phyloP scores from a whole-genome alignment of 2,329 filamentous ascomycete species.

The Atkinsonella hypoxylon region DNA sequence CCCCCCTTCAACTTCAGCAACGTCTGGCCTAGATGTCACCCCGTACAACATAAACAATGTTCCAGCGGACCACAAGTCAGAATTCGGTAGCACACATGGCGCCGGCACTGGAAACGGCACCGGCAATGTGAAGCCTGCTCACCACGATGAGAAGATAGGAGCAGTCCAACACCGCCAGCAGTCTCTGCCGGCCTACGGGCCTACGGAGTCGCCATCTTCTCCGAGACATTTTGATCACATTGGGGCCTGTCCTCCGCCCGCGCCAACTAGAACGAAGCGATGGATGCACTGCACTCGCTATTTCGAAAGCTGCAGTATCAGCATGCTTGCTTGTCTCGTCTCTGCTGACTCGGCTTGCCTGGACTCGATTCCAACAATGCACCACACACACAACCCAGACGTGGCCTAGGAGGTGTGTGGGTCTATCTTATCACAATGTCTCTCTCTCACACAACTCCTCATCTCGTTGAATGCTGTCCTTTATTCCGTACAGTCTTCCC shows the following conservation, averaged over 20 bases:
- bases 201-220: not conserved
- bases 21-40: no score
- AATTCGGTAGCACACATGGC: not conserved
- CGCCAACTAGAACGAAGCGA: not conserved
- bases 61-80: not conserved
- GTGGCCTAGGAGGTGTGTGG: not conserved
- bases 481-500: not conserved
- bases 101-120: not conserved
- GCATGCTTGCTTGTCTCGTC: constrained; percentile 2
- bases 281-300: not conserved
- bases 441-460: constrained; percentile 5
- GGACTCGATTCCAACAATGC: not conserved
- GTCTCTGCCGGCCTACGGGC: not conserved
- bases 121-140: not conserved
- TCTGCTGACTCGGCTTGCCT: constrained; percentile 3
- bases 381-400: not conserved
- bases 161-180: not conserved
- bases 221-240: not conserved
- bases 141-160: not conserved
- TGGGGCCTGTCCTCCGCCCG: not conserved
- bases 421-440: constrained; percentile 5
- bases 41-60: not conserved
- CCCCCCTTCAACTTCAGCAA: no score
- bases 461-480: not conserved
- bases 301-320: no score